phyloP scores from a whole-genome alignment of 345 rosid genomes.

The Euphorbia tirucalli region DNA sequence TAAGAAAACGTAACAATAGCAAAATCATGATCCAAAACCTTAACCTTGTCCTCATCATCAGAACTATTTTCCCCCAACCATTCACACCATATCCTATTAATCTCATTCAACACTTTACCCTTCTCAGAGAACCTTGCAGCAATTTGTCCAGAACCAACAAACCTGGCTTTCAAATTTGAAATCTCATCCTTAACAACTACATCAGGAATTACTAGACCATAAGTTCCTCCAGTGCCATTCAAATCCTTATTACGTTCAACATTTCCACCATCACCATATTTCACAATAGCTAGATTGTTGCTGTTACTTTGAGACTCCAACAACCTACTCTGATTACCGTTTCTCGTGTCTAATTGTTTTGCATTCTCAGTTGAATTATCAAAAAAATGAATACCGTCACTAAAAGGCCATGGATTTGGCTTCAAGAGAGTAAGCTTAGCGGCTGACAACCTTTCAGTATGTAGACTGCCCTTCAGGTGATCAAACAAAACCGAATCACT shows the following conservation, averaged over 20 bases:
- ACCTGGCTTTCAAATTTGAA: conserved; percentile 54
- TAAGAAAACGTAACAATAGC: conserved; percentile 15
- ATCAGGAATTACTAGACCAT: conserved; percentile 44
- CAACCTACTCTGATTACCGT: conserved; percentile 21
- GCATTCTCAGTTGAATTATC: conserved; percentile 40
- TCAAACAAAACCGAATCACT: conserved; percentile 66
- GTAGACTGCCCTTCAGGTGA: conserved; percentile 80
- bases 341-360: conserved; percentile 21
- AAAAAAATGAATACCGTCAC: conserved; percentile 83
- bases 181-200: conserved; percentile 58
- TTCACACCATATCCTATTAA: conserved; percentile 84
- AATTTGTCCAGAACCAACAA: conserved; percentile 56
- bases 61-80: conserved; percentile 61
- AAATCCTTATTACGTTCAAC: conserved; percentile 22
- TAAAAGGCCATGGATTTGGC: conserved; percentile 87
- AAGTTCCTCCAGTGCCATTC: conserved; percentile 20
- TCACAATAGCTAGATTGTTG: conserved; percentile 51
- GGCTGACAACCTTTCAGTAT: conserved; percentile 59
- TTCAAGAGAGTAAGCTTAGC: conserved; percentile 71
- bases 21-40: conserved; percentile 39
- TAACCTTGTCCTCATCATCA: conserved; percentile 30
- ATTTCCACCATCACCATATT: conserved; percentile 36
- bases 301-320: conserved; percentile 33
- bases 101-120: conserved; percentile 28
- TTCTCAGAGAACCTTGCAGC: conserved; percentile 52